Evolutionary conservation across 495 filamentous ascomycete species (phyloP).

Genomic region (Cercophora scortea): DNA sequence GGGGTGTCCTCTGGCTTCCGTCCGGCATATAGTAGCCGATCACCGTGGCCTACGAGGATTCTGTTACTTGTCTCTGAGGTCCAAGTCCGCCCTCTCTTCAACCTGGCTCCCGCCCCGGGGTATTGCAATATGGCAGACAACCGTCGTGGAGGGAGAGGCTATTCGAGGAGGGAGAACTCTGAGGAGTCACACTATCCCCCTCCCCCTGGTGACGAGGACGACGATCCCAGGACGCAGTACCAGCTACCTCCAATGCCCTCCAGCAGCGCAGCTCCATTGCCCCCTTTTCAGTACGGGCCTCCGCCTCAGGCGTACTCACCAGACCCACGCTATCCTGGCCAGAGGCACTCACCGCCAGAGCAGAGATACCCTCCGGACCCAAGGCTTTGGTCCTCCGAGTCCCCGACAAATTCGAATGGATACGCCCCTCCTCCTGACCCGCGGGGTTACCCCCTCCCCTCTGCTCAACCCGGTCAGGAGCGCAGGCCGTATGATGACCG

Average conservation of each 20-base stretch:
- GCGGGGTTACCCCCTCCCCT: conserved; percentile 8
- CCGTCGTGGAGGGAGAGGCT: conserved; percentile 26
- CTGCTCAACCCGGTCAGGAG: conserved; percentile 4
- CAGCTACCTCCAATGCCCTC: neutral
- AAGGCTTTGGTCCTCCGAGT: conserved; percentile 8
- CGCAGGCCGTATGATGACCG: conserved; percentile 12
- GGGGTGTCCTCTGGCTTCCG: too few relatives aligned
- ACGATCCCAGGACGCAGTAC: conserved; percentile 19
- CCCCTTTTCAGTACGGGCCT: conserved; percentile 12
- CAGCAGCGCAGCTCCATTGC: neutral
- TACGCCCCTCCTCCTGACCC: conserved; percentile 12
- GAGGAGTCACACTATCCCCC: conserved; percentile 41
- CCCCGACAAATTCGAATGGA: conserved; percentile 13
- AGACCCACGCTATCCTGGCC: conserved; percentile 14
- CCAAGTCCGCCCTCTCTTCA: neutral
- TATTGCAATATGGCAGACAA: conserved; percentile 37
- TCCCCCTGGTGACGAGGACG: conserved; percentile 39
- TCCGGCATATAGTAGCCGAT: too few relatives aligned
- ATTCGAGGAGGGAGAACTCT: conserved; percentile 26
- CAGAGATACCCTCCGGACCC: conserved; percentile 6
- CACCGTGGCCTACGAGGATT: too few relatives aligned
- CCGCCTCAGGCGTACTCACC: conserved; percentile 10
- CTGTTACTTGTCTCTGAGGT: neutral
- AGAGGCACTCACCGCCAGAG: neutral
- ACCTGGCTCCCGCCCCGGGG: conserved; percentile 1